phyloP scores from a whole-genome alignment of 179 eudicot species.

The Spinacia oleracea region DNA sequence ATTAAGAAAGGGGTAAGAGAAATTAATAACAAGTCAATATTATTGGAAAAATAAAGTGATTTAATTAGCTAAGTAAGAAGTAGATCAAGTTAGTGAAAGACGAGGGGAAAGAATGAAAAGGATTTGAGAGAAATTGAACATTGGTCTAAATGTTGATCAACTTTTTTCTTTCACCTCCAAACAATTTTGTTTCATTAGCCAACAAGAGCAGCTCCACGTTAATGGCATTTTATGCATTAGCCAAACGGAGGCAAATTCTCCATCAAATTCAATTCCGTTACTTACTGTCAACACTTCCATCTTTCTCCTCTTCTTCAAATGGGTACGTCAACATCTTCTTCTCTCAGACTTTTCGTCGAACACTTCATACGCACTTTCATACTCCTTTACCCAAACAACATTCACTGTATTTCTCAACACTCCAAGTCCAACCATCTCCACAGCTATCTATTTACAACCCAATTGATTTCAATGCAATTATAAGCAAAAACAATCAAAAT shows the following conservation, averaged over 20 bases:
- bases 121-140: too few relatives aligned
- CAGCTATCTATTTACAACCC: constrained; percentile 15
- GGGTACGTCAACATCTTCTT: background rate
- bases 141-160: too few relatives aligned
- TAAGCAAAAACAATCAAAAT: background rate
- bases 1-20: too few relatives aligned
- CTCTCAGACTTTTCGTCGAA: constrained; percentile 38
- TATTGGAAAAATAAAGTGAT: too few relatives aligned
- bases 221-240: background rate
- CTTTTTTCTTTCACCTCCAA: too few relatives aligned
- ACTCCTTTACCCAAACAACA: background rate
- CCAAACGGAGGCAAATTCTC: background rate
- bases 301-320: background rate
- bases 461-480: constrained; percentile 34
- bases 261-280: constrained; percentile 10
- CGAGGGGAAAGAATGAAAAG: too few relatives aligned
- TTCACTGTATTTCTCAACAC: constrained; percentile 3
- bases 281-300: constrained; percentile 11
- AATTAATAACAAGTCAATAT: too few relatives aligned
- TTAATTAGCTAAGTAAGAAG: too few relatives aligned
- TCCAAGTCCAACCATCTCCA: constrained; percentile 26
- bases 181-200: too few relatives aligned
- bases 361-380: constrained; percentile 17
- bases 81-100: too few relatives aligned
- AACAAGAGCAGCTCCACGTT: too few relatives aligned